Percentiles rank a stretch among this genome's conserved stretches.
Conservation (phyloP, 2,329 filamentous ascomycete genomes). For the Dactylellina haptotyla region DNA sequence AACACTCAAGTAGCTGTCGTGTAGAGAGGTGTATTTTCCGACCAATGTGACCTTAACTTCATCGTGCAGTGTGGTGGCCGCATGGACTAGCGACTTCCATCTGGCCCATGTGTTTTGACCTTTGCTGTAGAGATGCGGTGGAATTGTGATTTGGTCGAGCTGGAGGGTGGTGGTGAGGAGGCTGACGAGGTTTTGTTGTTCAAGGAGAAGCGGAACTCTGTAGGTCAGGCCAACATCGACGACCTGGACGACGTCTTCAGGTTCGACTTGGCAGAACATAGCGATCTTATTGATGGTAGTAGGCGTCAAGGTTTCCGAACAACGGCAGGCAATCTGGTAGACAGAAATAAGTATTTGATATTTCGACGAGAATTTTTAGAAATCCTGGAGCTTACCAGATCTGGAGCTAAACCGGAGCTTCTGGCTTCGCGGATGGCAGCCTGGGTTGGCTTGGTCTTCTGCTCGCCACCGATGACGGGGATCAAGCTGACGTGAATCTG, state of each 20-base stretch:
- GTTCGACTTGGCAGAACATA: conserved; percentile 85
- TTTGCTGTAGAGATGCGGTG: conserved; percentile 68
- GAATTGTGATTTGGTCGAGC: conserved; percentile 69
- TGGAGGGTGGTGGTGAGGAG: conserved; percentile 74
- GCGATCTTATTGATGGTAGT: conserved; percentile 87
- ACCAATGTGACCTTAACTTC: conserved; percentile 84
- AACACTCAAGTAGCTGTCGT: conserved; percentile 86
- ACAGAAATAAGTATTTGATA: neutral
- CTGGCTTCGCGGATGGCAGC: conserved; percentile 85
- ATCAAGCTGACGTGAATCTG: conserved; percentile 91
- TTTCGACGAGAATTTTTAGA: neutral
- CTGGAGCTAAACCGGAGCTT: conserved; percentile 72
- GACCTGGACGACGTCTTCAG: conserved; percentile 85
- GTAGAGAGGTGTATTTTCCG: conserved; percentile 86
- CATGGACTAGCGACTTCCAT: conserved; percentile 78
- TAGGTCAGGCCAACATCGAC: conserved; percentile 90
- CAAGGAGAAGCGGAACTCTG: conserved; percentile 90
- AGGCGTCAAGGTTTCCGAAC: conserved; percentile 77
- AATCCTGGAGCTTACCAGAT: conserved; percentile 54
- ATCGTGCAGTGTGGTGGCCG: conserved; percentile 73
- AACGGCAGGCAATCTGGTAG: conserved; percentile 85
- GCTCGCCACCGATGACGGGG: conserved; percentile 77
- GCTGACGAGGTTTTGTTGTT: conserved; percentile 78
- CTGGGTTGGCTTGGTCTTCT: conserved; percentile 98
- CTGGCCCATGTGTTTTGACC: conserved; percentile 78